Evolutionary conservation across 2,329 filamentous ascomycete species (phyloP), one percentile per base, ranked within the genome.

Genomic region (Rachicladosporium sp.): DNA sequence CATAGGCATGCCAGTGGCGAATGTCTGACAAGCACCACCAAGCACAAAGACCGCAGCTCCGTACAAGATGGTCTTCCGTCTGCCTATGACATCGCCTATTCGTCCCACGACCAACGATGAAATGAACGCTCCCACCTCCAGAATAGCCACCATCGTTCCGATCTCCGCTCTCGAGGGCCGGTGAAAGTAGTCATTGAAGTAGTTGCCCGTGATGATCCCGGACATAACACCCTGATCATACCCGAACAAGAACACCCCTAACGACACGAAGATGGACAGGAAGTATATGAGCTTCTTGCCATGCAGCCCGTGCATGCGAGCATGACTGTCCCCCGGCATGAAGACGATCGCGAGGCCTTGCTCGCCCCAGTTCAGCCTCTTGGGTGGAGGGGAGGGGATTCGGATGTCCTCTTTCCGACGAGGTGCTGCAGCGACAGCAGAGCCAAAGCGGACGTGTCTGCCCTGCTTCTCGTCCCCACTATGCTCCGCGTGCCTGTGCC

Each of bases 71-170:
- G 89, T 95, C 57, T 73, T 82, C 46, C 87, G 76, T 45, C 91
- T 78, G 40, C 91, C 91, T 46, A 96, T 84, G 41, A 94, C 74
- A 59, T 98, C 91, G 50, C 91, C 91, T 42, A 96, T 76, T 46
- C 81, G 79, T 36, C 91, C 91, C 29, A 96, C 86, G 23, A 80
- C 62, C 8, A 98, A 65, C 1, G 89, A 96, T 12, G 89, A 82
- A 53, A 93, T 81, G 46, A 98, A 82, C 30, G 91, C 91, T 43
- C 91, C 91, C 38, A 96, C 70, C 65, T 95, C 89, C 43, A 98
- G 74, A 53, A 98, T 96, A 49, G 91, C 89, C 42, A 98, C 91
- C 81, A 96, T 96, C 21, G 88, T 96, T 43, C 89, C 91, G 43
- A 98, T 80, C 59, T 94, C 78, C 35, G 87, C 85, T 52, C 76